phyloP scores from a whole-genome alignment of 2,329 filamentous ascomycete genomes.

The Fusarium nodosum region DNA sequence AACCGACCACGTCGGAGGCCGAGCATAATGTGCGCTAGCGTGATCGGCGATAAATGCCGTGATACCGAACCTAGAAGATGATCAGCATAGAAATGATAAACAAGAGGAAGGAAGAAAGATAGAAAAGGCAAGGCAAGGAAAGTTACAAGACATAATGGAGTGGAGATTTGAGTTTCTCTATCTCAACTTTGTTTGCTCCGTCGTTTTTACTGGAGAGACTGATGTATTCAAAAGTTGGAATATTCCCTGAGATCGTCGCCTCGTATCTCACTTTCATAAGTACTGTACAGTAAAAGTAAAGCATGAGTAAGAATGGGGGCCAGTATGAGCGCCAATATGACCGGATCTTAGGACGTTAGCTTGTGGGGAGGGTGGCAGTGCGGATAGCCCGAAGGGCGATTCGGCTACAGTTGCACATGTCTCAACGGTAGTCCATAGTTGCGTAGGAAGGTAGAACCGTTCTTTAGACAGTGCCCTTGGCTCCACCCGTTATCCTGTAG shows the following conservation, averaged over 20 bases:
- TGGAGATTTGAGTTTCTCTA: constrained; percentile 3
- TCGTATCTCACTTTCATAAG: not conserved
- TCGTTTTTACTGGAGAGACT: not conserved
- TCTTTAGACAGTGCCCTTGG: not conserved
- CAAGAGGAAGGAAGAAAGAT: not conserved
- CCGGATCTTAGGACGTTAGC: too few species aligned
- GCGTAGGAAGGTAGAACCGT: not conserved
- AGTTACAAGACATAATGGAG: not conserved
- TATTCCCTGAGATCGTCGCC: not conserved
- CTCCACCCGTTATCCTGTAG: not conserved
- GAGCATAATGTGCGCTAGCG: constrained; percentile 19
- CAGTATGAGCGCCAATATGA: not conserved
- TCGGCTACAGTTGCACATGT: constrained; percentile 8
- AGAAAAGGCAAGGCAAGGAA: not conserved
- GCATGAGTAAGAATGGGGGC: not conserved
- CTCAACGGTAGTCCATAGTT: not conserved
- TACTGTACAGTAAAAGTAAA: not conserved
- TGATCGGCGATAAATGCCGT: constrained; percentile 29
- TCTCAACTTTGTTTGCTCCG: not conserved
- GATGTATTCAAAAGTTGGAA: not conserved
- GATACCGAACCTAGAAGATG: constrained; percentile 32
- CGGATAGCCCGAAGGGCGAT: not conserved
- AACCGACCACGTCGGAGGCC: not conserved
- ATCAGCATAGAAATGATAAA: constrained; percentile 12
- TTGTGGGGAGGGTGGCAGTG: not conserved